Evolutionary conservation across 148 eudicot genomes (phyloP), one percentile per base, ranked within the genome.

Genomic region (Gaultheria prostrata): DNA sequence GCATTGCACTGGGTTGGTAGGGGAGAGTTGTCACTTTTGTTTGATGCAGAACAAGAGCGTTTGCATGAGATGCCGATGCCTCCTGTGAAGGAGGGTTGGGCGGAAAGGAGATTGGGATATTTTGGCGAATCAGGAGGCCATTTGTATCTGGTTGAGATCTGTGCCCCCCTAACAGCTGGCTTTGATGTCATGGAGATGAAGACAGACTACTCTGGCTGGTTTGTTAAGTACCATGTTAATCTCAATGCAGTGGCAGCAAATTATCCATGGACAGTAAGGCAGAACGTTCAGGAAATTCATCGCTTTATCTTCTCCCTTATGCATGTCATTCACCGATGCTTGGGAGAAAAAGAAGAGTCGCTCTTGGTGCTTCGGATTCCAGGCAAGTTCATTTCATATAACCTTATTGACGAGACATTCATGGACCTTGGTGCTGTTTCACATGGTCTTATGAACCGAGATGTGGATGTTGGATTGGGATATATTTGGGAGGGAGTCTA

Each of bases 141-240:
- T 20, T 61, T n/a, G 28, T 61, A 61, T n/a, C 69, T 61, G 26
- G 20, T 61, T 61, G 70, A 63, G 70, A 63, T 63, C 13, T 63
- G 24, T 24, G 70, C 32, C 70, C 70, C 15, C 24, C 32, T 21
- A 21, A 8, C 70, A 2, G 70, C 11, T 63, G 70, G 26, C 14
- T 63, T 63, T 63, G 70, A 63, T 63, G 32, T 24, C 28, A 63
- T 21, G 15, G 30, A 63, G 14, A 63, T 63, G 70, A 63, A 63
- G 70, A 24, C 14, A 24, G 70, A 24, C 70, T 63, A 63, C 70
- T 24, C 70, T 63, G 70, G 70, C 70, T 63, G 70, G 70, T 63
- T 63, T 63, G 70, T 63, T 63, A 63, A 24, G 70, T 63, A 63
- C 32, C 32, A 63, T 63, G 70, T 63, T n/a, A 63, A 63, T 63